Evolutionary conservation across 2,329 filamentous ascomycete genomes (phyloP).

Genomic region (Chaetomium sp.): DNA sequence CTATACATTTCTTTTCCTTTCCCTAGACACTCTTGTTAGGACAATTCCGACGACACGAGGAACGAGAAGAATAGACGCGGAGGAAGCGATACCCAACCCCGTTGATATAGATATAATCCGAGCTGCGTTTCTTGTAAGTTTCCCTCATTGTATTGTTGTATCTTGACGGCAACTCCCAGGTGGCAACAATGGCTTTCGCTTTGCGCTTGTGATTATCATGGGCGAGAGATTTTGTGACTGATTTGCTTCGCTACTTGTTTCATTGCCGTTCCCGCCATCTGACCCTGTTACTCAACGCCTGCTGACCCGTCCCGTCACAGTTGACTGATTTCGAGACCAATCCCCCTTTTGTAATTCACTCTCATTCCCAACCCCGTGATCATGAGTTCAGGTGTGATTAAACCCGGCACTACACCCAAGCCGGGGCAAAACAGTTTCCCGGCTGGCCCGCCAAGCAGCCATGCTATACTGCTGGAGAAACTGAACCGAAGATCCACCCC

Average conservation of each 20-base stretch:
- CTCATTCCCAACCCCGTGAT: conserved; percentile 16
- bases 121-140: conserved; percentile 12
- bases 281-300: neutral
- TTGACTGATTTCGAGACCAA: neutral
- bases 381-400: conserved; percentile 48
- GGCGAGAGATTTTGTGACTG: neutral
- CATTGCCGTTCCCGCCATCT: neutral
- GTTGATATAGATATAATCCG: conserved; percentile 15
- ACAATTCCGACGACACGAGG: conserved; percentile 10
- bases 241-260: neutral
- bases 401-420: conserved; percentile 46
- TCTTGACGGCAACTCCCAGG: neutral
- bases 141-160: neutral
- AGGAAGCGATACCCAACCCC: conserved; percentile 11
- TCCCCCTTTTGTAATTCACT: neutral
- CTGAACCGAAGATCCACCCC: conserved; percentile 79
- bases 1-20: neutral
- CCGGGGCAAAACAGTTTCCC: conserved; percentile 41
- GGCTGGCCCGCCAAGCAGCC: conserved; percentile 48
- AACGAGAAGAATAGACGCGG: conserved; percentile 11
- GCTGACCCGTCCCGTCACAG: neutral
- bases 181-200: neutral
- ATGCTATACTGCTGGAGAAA: conserved; percentile 66
- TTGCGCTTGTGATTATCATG: neutral
- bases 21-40: conserved; percentile 6